Base-by-base conservation (phyloP, 2,329 filamentous ascomycete species). In the Monilinia aucupariae region DNA sequence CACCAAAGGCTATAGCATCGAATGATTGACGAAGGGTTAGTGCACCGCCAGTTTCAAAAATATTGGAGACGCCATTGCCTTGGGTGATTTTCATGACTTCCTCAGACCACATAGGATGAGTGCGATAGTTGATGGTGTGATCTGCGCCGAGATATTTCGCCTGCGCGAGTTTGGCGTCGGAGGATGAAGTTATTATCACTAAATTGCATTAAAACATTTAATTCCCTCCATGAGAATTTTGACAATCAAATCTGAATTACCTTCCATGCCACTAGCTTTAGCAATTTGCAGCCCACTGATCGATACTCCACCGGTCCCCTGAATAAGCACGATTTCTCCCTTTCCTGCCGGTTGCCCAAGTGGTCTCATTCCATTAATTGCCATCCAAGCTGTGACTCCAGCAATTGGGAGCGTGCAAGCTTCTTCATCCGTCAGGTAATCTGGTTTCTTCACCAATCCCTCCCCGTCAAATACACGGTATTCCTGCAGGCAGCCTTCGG, bases 331-430 rank as follows among this genome's bases (percentile, higher is more conserved):
- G 1, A 76, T 76, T 66, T 80, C 75, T 4, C 76, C 76, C 58
- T 72, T 68, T 0, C 80, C 81, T 1, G 79, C 78, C 25, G 79
- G 77, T 59, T 82, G 74, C 0, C 82, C 82, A 0, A 83, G 69
- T 6, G 59, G 59, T 32, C 81, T 76, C 76, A 85, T 81, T 52
- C 82, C 81, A 72, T 87, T 87, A 68, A 89, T 77, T 10, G 82
- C 78, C 82, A 85, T 87, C 84, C 83, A 87, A 0, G 85, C 85
- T 2, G 86, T 88, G 37, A 87, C 78, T 1, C 78, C 79, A 0
- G 85, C 84, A 65, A 87, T 83, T 9, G 85, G 84, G 7, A 88
- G 71, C 50, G 82, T 84, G 25, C 78, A 77, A 0, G 84, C 86
- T 73, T 88, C 83, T 65, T 84, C 82, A 64, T 84, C 79, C 4